Conservation (phyloP, 805 yeast species). For the Myxozyma vanderwaltii region DNA sequence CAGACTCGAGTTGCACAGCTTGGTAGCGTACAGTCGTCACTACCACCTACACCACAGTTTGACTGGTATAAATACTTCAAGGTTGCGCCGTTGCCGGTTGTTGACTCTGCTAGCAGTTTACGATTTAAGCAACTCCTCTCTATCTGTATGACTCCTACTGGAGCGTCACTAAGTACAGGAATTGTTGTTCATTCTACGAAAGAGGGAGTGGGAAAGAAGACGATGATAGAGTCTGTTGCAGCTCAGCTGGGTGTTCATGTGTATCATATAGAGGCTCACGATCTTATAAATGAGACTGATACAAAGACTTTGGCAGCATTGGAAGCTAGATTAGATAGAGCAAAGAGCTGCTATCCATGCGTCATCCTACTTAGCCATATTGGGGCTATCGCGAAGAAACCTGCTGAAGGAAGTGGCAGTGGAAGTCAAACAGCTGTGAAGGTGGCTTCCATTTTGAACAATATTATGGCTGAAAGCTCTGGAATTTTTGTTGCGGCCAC, state of each 20-base stretch:
- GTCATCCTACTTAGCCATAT: constrained; percentile 69
- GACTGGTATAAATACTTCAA: constrained; percentile 38
- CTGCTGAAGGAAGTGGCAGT: constrained; percentile 55
- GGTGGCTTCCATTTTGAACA: constrained; percentile 58
- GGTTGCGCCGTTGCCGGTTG: constrained; percentile 40
- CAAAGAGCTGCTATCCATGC: constrained; percentile 50
- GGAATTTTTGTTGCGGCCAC: constrained; percentile 64
- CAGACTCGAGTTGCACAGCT: constrained; percentile 70
- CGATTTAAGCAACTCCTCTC: constrained; percentile 11
- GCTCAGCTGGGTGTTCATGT: constrained; percentile 65
- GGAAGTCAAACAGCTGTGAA: constrained; percentile 46
- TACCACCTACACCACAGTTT: constrained; percentile 25
- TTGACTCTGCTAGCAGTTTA: background rate
- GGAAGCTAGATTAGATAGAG: constrained; percentile 72
- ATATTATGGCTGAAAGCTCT: constrained; percentile 49
- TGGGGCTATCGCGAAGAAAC: constrained; percentile 72
- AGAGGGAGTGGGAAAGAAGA: constrained; percentile 78
- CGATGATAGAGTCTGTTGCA: constrained; percentile 58
- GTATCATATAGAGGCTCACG: constrained; percentile 69
- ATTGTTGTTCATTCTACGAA: constrained; percentile 67
- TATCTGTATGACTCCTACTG: constrained; percentile 46
- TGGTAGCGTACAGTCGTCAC: constrained; percentile 51
- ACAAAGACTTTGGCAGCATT: constrained; percentile 76
- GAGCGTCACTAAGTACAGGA: constrained; percentile 56
- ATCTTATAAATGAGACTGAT: constrained; percentile 68